Evolutionary conservation across 2,329 filamentous ascomycete species (phyloP), one percentile per base, ranked within the genome.

Genomic region (Talaromyces sp.): DNA sequence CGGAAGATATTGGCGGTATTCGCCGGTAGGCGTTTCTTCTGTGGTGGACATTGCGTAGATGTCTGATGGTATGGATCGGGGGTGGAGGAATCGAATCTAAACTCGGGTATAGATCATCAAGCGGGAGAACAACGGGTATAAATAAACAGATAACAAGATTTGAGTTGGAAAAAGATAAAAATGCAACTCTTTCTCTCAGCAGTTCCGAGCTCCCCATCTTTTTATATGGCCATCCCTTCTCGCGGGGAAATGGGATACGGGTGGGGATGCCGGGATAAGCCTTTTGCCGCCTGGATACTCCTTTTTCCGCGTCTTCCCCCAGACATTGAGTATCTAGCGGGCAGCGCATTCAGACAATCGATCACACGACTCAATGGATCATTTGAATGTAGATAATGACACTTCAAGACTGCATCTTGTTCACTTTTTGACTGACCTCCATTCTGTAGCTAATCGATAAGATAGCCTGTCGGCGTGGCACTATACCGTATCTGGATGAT

Each of bases 1-100:
- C 0, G 87, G 89, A 14, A 91, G 79, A 72, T 86, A 84, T 64
- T 85, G 78, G 64, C 87, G 84, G 71, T 87, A 89, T 52, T 74
- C 73, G 67, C 75, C 77, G 24, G 73, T 74, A 69, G 47, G 45
- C 37, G 45, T 56, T 16, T 60, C 62, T n/a, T 64, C 35, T 54
- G 62, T 56, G 9, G 7, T 60, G 8, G 63, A 56, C 63, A 64
- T 64, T 33, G 37, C 60, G 35, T 33, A 39, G 10, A n/a, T 54
- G 10, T 19, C 31, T 54, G n/a, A 13, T 24, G 14, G 22, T 49
- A 22, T 5, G 33, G 39, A 22, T 14, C 11, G n/a, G 19, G n/a
- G 1, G 3, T 3, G 10, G 2, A 37, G 31, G 50, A 37, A n/a
- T 56, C 14, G n/a, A 13, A 56, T 6, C 47, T 52, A 33, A 27